phyloP scores from a whole-genome alignment of 192 early-diverging fungal species.

The Podila horticola region DNA sequence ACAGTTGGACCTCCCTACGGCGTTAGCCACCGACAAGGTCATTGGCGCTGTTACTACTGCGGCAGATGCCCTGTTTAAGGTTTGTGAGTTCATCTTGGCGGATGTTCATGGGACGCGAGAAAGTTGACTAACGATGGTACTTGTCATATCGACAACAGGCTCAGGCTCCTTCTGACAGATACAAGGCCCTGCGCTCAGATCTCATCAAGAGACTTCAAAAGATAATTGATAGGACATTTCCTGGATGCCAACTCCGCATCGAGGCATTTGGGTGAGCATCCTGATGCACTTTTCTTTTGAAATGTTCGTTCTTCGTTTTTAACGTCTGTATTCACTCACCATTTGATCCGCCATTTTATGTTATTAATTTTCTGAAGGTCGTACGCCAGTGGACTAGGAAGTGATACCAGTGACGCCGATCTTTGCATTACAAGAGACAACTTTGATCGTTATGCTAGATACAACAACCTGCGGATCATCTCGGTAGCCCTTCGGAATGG shows the following conservation, averaged over 20 bases:
- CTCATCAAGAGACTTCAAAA: constrained; percentile 22
- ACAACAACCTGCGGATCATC: constrained; percentile 24
- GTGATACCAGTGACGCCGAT: constrained; percentile 44
- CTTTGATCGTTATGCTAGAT: constrained; percentile 9
- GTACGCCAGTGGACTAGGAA: constrained; percentile 37
- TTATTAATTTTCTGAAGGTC: constrained; percentile 9
- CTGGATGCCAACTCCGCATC: constrained; percentile 2
- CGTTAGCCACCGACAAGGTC: background rate
- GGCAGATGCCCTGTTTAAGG: background rate
- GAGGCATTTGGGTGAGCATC: constrained; percentile 37
- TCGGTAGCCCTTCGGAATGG: constrained; percentile 21
- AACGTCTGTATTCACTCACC: background rate
- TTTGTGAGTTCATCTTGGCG: background rate
- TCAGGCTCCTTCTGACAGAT: constrained; percentile 9
- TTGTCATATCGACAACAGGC: background rate
- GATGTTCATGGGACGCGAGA: no score
- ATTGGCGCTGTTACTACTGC: background rate
- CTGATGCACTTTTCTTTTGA: background rate
- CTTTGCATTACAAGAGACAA: constrained; percentile 27
- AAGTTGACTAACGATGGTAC: background rate
- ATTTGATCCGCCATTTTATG: background rate
- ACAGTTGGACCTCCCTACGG: background rate
- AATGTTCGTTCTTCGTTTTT: background rate
- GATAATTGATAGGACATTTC: constrained; percentile 17
- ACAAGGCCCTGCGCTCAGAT: constrained; percentile 2